A percentile compares a stretch with the other conserved stretches of the same genome.
phyloP scores from a whole-genome alignment of 2,329 filamentous ascomycete species.

The Furcasterigmium sp. region DNA sequence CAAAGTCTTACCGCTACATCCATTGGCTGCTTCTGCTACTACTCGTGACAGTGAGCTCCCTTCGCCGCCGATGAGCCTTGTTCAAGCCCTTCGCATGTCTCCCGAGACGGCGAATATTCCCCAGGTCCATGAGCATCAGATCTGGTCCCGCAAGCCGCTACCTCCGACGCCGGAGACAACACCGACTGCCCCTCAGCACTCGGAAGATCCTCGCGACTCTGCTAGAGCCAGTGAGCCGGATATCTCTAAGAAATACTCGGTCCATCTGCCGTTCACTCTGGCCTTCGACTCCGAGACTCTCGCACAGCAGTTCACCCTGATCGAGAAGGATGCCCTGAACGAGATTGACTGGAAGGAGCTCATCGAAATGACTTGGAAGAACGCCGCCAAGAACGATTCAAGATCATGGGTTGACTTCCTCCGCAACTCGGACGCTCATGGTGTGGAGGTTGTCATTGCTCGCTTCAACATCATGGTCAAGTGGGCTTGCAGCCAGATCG shows the following conservation, averaged over 20 bases:
- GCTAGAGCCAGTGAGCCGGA: slow-evolving; percentile 15
- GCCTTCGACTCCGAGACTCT: slow-evolving; percentile 75
- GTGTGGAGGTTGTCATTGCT: slow-evolving; percentile 78
- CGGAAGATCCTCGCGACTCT: slow-evolving; percentile 23
- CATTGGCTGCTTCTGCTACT: slow-evolving; percentile 18
- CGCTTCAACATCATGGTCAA: slow-evolving; percentile 87
- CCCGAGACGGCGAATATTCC: slow-evolving; percentile 30
- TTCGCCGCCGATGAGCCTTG: slow-evolving; percentile 42
- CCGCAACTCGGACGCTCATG: slow-evolving; percentile 64
- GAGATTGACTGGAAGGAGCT: slow-evolving; percentile 87
- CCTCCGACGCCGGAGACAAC: slow-evolving; percentile 46
- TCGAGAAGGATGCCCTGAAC: slow-evolving; percentile 80
- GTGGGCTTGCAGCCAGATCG: slow-evolving; percentile 75
- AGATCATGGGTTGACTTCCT: slow-evolving; percentile 81
- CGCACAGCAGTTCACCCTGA: slow-evolving; percentile 78
- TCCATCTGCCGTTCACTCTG: slow-evolving; percentile 74
- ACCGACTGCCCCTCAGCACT: slow-evolving; percentile 33
- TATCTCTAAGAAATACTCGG: slow-evolving; percentile 34
- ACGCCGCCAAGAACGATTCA: slow-evolving; percentile 56
- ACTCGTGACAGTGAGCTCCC: slow-evolving; percentile 14
- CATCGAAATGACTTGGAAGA: slow-evolving; percentile 78
- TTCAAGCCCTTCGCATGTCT: slow-evolving; percentile 39
- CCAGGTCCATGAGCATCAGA: slow-evolving; percentile 32
- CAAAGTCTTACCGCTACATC: slow-evolving; percentile 25
- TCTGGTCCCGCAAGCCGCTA: slow-evolving; percentile 35